Evolutionary conservation across 2,329 filamentous ascomycete genomes (phyloP).

Genomic region (Blastomyces silverae): DNA sequence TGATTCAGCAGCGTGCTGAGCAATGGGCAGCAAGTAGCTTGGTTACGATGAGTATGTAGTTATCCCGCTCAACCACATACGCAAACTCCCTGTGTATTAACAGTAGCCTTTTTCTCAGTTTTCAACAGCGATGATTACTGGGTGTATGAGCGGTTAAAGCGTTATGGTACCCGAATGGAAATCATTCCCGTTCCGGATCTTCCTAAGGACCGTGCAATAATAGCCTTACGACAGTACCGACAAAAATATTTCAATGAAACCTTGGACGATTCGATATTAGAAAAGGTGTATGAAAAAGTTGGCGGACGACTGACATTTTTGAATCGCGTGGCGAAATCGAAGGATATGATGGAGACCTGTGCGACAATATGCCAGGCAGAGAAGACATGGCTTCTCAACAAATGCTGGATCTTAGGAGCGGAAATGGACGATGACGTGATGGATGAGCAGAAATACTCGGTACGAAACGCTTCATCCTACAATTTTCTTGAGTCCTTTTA

Average conservation of each 20-base stretch:
- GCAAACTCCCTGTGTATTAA: not conserved
- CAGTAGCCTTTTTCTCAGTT: conserved; percentile 46
- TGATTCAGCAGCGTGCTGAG: conserved; percentile 91
- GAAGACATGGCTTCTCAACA: conserved; percentile 72
- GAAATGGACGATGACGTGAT: conserved; percentile 96
- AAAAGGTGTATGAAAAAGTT: conserved; percentile 76
- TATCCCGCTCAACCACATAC: not conserved
- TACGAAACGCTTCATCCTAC: conserved; percentile 43
- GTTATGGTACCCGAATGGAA: conserved; percentile 89
- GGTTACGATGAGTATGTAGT: conserved; percentile 57
- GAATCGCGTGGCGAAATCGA: conserved; percentile 79
- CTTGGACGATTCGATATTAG: conserved; percentile 49
- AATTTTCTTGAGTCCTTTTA: not conserved
- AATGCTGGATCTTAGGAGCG: conserved; percentile 67
- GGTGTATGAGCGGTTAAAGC: conserved; percentile 93
- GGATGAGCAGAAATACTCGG: conserved; percentile 93
- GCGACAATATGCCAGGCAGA: conserved; percentile 63
- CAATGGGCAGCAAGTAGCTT: conserved; percentile 91
- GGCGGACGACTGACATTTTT: conserved; percentile 84
- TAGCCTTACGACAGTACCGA: conserved; percentile 73
- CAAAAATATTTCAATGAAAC: conserved; percentile 64
- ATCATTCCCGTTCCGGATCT: conserved; percentile 81
- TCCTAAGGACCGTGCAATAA: conserved; percentile 67
- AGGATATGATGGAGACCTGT: conserved; percentile 72
- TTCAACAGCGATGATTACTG: conserved; percentile 98